Evolutionary conservation across 306 rosid species (phyloP), one percentile per base, ranked within the genome.

Genomic region (Glycine latifolia): DNA sequence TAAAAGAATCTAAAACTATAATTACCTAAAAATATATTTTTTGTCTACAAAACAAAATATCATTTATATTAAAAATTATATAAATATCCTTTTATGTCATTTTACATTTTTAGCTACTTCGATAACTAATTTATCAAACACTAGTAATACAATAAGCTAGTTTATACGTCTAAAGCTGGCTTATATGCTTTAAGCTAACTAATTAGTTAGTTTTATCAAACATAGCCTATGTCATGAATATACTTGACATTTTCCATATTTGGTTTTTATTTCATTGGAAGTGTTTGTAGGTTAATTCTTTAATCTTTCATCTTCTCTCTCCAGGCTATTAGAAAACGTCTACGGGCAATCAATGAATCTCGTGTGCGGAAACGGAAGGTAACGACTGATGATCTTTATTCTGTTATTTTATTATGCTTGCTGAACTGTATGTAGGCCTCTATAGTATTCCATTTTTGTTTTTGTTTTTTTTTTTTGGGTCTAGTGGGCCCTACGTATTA

Each of bases 351-450:
- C 71, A 94, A 94, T 87, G 97, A 92, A 76, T 94, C 98, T 67
- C 97, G 97, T 47, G 97, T 89, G 88, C 94, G 90, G 80, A 94
- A 94, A 89, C 86, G 98, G 88, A 94, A 94, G 98, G 98, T 94
- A 81, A 84, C 77, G 65, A 65, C 35, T 74, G 54, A 79, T 83
- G 52, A 72, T 62, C 78, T 79, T 68, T 79, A 54, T 83, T 69
- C 53, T 62, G 76, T 48, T 47, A 70, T 47, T 66, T 47, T 71
- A 67, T 81, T 60, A 65, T 79, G 49, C 75, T 74, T 73, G 75
- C 60, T 67, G 47, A 41, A 67, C 44, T 59, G 49, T 61, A 55
- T 81, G 67, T 33, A 55, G 52, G 72, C 79, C 59, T 44, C 55
- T 44, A 43, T 49, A 65, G 33, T 60, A 17, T 39, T 62, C 31